Base-by-base conservation (phyloP, 2,329 filamentous ascomycete genomes). In the Pseudonectria foliicola region DNA sequence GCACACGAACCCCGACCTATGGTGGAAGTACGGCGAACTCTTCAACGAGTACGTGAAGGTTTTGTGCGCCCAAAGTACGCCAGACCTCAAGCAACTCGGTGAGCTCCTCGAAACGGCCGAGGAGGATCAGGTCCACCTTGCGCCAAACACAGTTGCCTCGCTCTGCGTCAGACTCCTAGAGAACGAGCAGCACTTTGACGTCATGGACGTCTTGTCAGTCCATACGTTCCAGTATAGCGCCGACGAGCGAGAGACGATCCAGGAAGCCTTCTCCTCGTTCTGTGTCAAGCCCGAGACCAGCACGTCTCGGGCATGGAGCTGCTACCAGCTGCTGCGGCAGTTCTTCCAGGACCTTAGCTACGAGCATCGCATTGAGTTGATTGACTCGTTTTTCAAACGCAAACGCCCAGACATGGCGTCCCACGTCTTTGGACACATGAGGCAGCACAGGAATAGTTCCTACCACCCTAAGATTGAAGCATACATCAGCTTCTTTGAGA, bases 401-500 rank as follows among this genome's bases (percentile, higher is more conserved):
- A 71, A 75, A 18, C 78, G 88, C 10, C 72, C 85, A 10, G 89
- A 96, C 52, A 88, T 95, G 73, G 89, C 85, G 3, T 79, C 78
- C 30, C 73, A 88, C 42, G 79, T 94, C 24, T 95, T 98, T 60
- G 85, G 85, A 11, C 86, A 95, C 56, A 96, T 96, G 89, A 83
- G 88, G n/a, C 73, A 82, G 33, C 81, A 88, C 44, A 69, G 73
- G 15, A 75, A 80, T 38, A 63, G 64, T 3, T 62, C 66, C 2
- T 74, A 77, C 14, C 76, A 82, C 1, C 87, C 92, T 0, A 80
- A 70, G 3, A 61, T 75, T 8, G 79, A 85, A 29, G 84, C 83
- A 5, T 98, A 98, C 54, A 73, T 85, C 4, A 64, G 71, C 24
- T 89, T 81, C 42, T 82, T 96, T 38, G 75, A 85, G 40, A 85